Conservation (phyloP, 768 basidiomycete genomes). For the Pseudohyphozyma bogoriensis region DNA sequence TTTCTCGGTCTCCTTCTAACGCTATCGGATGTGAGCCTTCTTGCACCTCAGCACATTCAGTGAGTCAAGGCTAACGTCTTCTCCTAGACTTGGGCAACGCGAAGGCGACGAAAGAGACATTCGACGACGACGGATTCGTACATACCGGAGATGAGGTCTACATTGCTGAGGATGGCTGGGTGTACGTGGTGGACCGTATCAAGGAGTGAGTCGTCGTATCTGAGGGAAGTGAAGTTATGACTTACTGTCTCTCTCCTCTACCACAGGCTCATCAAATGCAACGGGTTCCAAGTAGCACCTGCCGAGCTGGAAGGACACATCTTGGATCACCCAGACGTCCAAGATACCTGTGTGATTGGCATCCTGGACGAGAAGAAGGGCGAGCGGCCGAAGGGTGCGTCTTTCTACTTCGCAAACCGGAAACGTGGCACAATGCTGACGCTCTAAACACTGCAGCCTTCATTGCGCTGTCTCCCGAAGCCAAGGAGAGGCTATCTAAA, state of each 20-base stretch:
- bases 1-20: conserved; percentile 11
- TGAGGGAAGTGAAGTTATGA: too few species aligned
- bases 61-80: not conserved
- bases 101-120: conserved; percentile 24
- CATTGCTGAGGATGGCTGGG: conserved; percentile 9
- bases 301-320: conserved; percentile 39
- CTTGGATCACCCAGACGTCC: conserved; percentile 34
- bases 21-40: conserved; percentile 14
- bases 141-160: conserved; percentile 25
- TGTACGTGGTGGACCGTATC: conserved; percentile 25
- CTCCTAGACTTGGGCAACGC: conserved; percentile 15
- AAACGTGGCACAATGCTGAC: too few species aligned
- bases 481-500: not conserved
- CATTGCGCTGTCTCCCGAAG: conserved; percentile 1
- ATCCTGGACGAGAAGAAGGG: conserved; percentile 26
- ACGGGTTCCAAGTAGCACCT: conserved; percentile 36
- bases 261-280: conserved; percentile 41
- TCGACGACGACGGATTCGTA: conserved; percentile 23
- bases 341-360: conserved; percentile 36
- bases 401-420: too few species aligned
- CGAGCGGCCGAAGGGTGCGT: conserved; percentile 23
- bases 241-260: too few species aligned
- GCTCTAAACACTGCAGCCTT: conserved; percentile 4
- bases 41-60: not conserved
- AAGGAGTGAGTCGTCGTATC: conserved; percentile 9